Evolutionary conservation across 495 filamentous ascomycete species (phyloP).

Genomic region (Clavariopsis aquatica): DNA sequence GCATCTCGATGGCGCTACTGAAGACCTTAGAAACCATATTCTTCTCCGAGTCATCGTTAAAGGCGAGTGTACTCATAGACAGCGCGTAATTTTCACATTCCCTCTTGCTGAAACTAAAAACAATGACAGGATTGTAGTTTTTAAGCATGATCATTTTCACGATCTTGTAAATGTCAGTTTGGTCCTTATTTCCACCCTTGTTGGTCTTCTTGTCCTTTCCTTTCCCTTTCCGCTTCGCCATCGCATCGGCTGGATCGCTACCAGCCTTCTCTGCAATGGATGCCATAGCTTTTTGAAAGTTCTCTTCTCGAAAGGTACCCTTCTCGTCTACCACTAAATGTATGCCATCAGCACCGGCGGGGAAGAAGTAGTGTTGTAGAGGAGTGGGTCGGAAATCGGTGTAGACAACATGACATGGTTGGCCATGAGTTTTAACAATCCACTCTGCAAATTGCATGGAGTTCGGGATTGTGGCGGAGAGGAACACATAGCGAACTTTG

Average conservation of each 20-base stretch:
- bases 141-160: slow-evolving; percentile 98
- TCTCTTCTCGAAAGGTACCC: slow-evolving; percentile 89
- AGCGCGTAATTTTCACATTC: slow-evolving; percentile 88
- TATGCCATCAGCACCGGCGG: slow-evolving; percentile 88
- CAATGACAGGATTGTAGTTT: slow-evolving; percentile 94
- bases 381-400: slow-evolving; percentile 97
- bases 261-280: slow-evolving; percentile 85
- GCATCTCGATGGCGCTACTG: slow-evolving; percentile 79
- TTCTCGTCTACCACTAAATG: slow-evolving; percentile 96
- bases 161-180: slow-evolving; percentile 91
- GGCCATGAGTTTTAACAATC: slow-evolving; percentile 94
- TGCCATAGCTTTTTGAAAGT: slow-evolving; percentile 94
- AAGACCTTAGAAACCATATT: slow-evolving; percentile 94
- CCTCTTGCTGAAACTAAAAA: slow-evolving; percentile 98
- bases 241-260: slow-evolving; percentile 73
- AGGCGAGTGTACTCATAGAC: slow-evolving; percentile 80
- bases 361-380: slow-evolving; percentile 96
- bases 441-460: slow-evolving; percentile 99
- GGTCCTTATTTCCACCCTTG: slow-evolving; percentile 74
- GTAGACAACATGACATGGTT: slow-evolving; percentile 97
- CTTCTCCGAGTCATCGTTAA: slow-evolving; percentile 97
- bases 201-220: slow-evolving; percentile 89
- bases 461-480: slow-evolving; percentile 98
- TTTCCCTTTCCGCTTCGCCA: slow-evolving; percentile 76
- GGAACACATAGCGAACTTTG: slow-evolving; percentile 97